Evolutionary conservation across 2,329 filamentous ascomycete genomes (phyloP).

Genomic region (Nannizzia gypsea): DNA sequence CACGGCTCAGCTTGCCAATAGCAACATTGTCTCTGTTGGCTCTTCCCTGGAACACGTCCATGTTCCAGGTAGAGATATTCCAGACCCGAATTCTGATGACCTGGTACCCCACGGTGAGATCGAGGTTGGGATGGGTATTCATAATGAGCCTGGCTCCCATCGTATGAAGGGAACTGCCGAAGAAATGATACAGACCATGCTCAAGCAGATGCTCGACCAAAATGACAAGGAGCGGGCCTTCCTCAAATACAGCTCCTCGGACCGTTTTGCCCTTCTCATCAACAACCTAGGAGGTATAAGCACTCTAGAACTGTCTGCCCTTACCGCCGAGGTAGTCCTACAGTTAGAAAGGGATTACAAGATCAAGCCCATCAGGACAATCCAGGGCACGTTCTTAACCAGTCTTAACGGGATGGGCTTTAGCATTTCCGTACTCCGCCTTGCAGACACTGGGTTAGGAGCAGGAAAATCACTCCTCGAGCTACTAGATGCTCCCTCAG

Average conservation of each 20-base stretch:
- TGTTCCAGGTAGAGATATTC: slow-evolving; percentile 60
- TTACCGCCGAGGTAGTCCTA: slow-evolving; percentile 53
- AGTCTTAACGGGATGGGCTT: slow-evolving; percentile 61
- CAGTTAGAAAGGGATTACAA: slow-evolving; percentile 48
- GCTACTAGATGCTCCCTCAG: slow-evolving; percentile 54
- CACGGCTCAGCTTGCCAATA: slow-evolving; percentile 58
- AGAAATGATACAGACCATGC: slow-evolving; percentile 48
- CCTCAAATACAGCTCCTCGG: slow-evolving; percentile 44
- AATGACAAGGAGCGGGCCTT: slow-evolving; percentile 54
- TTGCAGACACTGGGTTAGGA: slow-evolving; percentile 48
- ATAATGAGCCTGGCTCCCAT: slow-evolving; percentile 51
- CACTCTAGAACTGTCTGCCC: slow-evolving; percentile 53
- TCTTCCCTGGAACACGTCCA: slow-evolving; percentile 85
- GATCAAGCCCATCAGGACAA: slow-evolving; percentile 49
- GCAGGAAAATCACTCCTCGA: slow-evolving; percentile 47
- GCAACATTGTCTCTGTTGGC: slow-evolving; percentile 74
- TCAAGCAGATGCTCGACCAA: slow-evolving; percentile 51
- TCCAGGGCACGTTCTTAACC: slow-evolving; percentile 59
- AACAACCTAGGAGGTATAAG: slow-evolving; percentile 62
- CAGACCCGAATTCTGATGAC: slow-evolving; percentile 45
- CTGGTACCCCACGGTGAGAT: slow-evolving; percentile 43
- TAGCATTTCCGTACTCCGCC: slow-evolving; percentile 54
- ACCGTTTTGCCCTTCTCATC: slow-evolving; percentile 52
- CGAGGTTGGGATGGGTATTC: slow-evolving; percentile 63
- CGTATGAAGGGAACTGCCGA: slow-evolving; percentile 39